Conservation (phyloP, 1,284 basidiomycete species). For the Cutaneotrichosporon spelunceum region DNA sequence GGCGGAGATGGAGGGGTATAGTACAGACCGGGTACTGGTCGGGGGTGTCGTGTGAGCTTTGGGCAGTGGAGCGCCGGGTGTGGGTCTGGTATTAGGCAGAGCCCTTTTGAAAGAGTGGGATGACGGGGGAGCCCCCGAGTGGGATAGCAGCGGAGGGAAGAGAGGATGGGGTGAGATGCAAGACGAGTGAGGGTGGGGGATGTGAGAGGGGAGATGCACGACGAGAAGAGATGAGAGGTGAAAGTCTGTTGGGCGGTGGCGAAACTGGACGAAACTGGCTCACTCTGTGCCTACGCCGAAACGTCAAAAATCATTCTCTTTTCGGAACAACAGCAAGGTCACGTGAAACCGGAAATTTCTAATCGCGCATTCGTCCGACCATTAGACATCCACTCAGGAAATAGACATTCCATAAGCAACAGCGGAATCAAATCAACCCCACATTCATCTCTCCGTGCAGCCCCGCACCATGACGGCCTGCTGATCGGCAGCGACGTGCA, state of each 20-base stretch:
- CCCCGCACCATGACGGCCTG: background rate
- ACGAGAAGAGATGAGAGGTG: background rate
- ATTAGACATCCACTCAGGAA: background rate
- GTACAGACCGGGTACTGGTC: background rate
- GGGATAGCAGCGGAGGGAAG: background rate
- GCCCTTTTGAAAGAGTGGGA: background rate
- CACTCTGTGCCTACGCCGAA: background rate
- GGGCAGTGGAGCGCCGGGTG: background rate
- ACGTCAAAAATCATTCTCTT: slow-evolving; percentile 5
- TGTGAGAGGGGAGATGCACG: background rate
- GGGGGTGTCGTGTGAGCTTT: slow-evolving; percentile 11
- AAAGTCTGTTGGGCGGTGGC: background rate
- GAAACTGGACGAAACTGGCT: background rate
- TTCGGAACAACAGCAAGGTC: background rate
- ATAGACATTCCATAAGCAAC: background rate
- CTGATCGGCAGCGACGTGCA: background rate
- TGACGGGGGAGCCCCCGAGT: background rate
- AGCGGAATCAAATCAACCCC: background rate
- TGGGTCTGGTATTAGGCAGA: background rate
- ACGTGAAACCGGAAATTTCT: background rate
- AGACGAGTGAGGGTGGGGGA: background rate
- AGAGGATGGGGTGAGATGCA: background rate
- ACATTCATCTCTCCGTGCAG: background rate
- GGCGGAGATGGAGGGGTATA: background rate
- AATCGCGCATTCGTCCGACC: background rate